These are phyloP conservation scores for Phaeotremella fagi DNA, from an alignment of 768 basidiomycete genomes.

Conservation along the genomic window DNA sequence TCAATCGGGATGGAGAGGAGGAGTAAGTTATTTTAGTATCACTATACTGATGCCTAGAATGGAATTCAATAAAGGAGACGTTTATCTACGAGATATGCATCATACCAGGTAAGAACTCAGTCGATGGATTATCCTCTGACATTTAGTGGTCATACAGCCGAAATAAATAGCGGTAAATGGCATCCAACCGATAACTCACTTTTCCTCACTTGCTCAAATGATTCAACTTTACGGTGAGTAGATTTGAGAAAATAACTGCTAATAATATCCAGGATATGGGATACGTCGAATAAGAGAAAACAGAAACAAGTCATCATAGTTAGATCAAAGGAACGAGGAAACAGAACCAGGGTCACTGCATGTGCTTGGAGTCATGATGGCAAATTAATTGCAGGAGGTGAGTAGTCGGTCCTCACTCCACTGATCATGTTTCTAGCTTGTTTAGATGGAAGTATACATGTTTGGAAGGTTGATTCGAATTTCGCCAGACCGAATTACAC, in stretches of 20 bases:
- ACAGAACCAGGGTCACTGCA: constrained; percentile 81
- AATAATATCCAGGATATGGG: constrained; percentile 70
- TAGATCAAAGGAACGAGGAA: constrained; percentile 90
- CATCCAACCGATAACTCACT: constrained; percentile 77
- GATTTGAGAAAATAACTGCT: background rate
- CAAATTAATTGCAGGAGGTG: constrained; percentile 82
- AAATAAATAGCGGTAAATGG: constrained; percentile 84
- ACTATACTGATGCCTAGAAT: constrained; percentile 22
- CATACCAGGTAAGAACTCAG: constrained; percentile 77
- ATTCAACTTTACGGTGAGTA: constrained; percentile 83
- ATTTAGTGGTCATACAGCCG: constrained; percentile 87
- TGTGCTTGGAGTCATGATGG: constrained; percentile 88
- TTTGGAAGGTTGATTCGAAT: constrained; percentile 90
- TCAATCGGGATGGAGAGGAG: constrained; percentile 88
- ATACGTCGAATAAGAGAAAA: constrained; percentile 83
- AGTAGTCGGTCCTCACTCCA: constrained; percentile 25
- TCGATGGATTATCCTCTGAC: constrained; percentile 8
- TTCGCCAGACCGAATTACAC: constrained; percentile 85
- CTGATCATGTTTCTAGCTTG: constrained; percentile 57
- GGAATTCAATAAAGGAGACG: constrained; percentile 79
- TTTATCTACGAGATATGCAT: constrained; percentile 97
- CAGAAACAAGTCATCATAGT: constrained; percentile 95
- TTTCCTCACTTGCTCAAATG: constrained; percentile 91
- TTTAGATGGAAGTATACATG: constrained; percentile 82
- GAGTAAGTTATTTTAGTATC: constrained; percentile 54